A percentile compares a stretch with the other conserved stretches of the same genome.
phyloP scores from a whole-genome alignment of 495 filamentous ascomycete genomes.

The Aspergillus bertholletiae region DNA sequence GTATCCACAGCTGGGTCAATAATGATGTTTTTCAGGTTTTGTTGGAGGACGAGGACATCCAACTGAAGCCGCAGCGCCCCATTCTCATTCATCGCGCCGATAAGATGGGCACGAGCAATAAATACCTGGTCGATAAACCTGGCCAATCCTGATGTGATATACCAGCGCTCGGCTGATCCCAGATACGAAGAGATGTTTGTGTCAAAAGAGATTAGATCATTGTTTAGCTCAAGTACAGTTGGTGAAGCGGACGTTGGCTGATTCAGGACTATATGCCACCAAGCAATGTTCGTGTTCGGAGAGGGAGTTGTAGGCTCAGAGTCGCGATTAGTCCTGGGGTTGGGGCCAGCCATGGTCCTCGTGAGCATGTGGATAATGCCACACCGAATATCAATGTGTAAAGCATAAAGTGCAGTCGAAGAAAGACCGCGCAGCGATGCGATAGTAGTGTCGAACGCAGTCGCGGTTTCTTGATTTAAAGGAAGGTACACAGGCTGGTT shows the following conservation, averaged over 20 bases:
- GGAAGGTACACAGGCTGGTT: slow-evolving; percentile 75
- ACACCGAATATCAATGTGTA: slow-evolving; percentile 85
- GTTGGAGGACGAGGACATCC: slow-evolving; percentile 90
- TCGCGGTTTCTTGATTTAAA: slow-evolving; percentile 79
- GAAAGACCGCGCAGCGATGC: slow-evolving; percentile 75
- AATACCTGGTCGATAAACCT: slow-evolving; percentile 68
- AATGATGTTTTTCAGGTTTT: slow-evolving; percentile 89
- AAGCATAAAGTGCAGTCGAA: slow-evolving; percentile 68
- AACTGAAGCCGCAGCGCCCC: slow-evolving; percentile 81
- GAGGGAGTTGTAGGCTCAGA: slow-evolving; percentile 47
- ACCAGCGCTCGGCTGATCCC: slow-evolving; percentile 54
- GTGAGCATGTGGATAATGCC: slow-evolving; percentile 67
- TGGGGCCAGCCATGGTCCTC: slow-evolving; percentile 45
- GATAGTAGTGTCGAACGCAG: slow-evolving; percentile 81
- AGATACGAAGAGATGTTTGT: slow-evolving; percentile 72
- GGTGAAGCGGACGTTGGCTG: slow-evolving; percentile 76
- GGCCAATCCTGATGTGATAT: slow-evolving; percentile 70
- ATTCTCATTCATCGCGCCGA: slow-evolving; percentile 67
- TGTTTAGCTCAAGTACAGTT: slow-evolving; percentile 71
- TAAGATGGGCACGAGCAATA: slow-evolving; percentile 57
- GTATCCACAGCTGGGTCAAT: slow-evolving; percentile 23
- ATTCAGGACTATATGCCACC: slow-evolving; percentile 71
- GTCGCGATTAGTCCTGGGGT: slow-evolving; percentile 29
- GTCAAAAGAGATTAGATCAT: slow-evolving; percentile 77
- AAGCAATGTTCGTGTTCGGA: slow-evolving; percentile 50